Percentiles rank a stretch among this genome's conserved stretches.
Conservation (phyloP, 1,284 basidiomycete species). For the Moesziomyces antarcticus region DNA sequence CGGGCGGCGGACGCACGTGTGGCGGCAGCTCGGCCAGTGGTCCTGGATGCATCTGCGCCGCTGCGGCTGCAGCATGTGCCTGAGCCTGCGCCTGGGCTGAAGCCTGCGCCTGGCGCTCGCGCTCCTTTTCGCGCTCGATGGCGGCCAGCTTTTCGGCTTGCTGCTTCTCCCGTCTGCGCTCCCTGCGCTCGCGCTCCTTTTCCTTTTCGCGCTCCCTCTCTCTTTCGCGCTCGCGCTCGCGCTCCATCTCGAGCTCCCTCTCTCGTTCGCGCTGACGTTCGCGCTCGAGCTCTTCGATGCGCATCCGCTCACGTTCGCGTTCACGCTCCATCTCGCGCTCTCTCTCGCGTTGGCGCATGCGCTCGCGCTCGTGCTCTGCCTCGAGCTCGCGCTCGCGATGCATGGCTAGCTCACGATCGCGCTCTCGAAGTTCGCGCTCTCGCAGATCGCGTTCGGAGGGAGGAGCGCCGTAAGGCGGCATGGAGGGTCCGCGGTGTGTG, state of each 20-base stretch:
- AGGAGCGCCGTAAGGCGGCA: slow-evolving; percentile 29
- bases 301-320: slow-evolving; percentile 17
- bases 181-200: slow-evolving; percentile 36
- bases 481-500: slow-evolving; percentile 27
- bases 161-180: slow-evolving; percentile 44
- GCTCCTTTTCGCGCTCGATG: slow-evolving; percentile 37
- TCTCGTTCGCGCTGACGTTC: slow-evolving; percentile 28
- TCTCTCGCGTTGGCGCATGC: slow-evolving; percentile 15
- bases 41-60: slow-evolving; percentile 25
- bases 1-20: slow-evolving; percentile 32
- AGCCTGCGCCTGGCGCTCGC: slow-evolving; percentile 32
- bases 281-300: slow-evolving; percentile 11
- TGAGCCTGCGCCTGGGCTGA: slow-evolving; percentile 42
- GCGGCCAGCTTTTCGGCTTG: slow-evolving; percentile 46
- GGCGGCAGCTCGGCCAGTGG: slow-evolving; percentile 32
- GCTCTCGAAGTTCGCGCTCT: slow-evolving; percentile 28
- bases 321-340: slow-evolving; percentile 29
- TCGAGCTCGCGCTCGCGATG: slow-evolving; percentile 32
- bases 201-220: slow-evolving; percentile 41
- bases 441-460: slow-evolving; percentile 19
- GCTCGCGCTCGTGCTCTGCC: slow-evolving; percentile 28
- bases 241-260: slow-evolving; percentile 21
- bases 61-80: slow-evolving; percentile 40
- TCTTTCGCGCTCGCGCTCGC: slow-evolving; percentile 33
- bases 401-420: slow-evolving; percentile 27